These are phyloP conservation scores for Aureobasidium sp. DNA, from an alignment of 2,329 filamentous ascomycete species.

Conservation along the genomic window DNA sequence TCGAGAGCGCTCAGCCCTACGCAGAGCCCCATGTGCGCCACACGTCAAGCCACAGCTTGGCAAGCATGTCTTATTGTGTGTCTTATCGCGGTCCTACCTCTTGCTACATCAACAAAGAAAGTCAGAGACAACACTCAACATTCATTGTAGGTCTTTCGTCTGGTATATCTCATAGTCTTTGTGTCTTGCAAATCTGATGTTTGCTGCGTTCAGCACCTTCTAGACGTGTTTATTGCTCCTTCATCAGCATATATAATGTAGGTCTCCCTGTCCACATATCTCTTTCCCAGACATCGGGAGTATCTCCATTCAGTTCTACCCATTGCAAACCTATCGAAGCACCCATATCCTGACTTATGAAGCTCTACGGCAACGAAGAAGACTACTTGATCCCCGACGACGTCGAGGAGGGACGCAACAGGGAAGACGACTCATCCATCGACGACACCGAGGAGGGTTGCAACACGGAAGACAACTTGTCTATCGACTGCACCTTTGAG, in stretches of 20 bases:
- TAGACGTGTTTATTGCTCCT: background rate
- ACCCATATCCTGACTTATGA: background rate
- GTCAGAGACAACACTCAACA: background rate
- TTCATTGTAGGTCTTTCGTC: background rate
- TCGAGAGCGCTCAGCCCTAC: slow-evolving; percentile 10
- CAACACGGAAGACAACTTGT: background rate
- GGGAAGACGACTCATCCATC: background rate
- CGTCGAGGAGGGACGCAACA: no score
- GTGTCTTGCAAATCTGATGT: background rate
- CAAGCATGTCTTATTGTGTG: background rate
- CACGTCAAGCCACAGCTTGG: background rate
- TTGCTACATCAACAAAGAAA: background rate
- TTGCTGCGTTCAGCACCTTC: background rate
- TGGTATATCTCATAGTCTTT: background rate
- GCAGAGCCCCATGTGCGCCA: background rate
- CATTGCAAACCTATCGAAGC: no score
- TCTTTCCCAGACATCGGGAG: background rate
- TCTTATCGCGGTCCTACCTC: slow-evolving; percentile 1
- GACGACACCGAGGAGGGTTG: background rate
- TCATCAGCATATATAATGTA: background rate
- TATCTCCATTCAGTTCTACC: background rate
- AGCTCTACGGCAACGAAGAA: background rate
- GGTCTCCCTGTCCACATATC: background rate
- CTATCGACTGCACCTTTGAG: background rate
- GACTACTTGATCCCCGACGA: background rate